Evolutionary conservation across 176 grass and related monocot species (phyloP).

Genomic region (Neostapfia colusana): DNA sequence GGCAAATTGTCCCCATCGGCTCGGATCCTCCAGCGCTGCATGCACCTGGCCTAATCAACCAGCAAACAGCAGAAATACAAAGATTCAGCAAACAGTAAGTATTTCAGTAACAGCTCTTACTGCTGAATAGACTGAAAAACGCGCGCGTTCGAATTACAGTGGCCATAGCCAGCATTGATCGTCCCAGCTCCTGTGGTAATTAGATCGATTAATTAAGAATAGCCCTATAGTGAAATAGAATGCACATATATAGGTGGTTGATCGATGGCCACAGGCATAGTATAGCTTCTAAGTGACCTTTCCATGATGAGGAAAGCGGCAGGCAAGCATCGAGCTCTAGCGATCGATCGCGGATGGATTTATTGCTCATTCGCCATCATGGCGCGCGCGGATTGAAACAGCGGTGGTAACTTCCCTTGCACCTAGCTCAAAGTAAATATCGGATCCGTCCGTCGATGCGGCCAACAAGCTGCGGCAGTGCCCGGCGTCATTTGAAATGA

Average conservation of each 20-base stretch:
- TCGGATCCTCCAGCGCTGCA: too few relatives aligned
- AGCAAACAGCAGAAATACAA: neutral
- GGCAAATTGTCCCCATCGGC: conserved; percentile 43
- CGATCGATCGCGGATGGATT: conserved; percentile 12
- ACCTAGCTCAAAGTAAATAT: conserved; percentile 10
- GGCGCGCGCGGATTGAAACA: neutral
- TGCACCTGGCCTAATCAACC: too few relatives aligned
- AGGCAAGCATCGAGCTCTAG: neutral
- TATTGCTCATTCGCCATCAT: conserved; percentile 47
- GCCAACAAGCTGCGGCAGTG: neutral
- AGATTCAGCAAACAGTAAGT: neutral
- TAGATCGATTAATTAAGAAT: neutral
- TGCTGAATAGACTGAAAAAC: neutral
- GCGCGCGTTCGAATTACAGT: neutral
- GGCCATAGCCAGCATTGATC: neutral
- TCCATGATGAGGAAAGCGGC: conserved; percentile 50
- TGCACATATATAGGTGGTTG: neutral
- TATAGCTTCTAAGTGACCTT: conserved; percentile 40
- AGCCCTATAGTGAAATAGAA: neutral
- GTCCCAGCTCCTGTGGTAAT: neutral
- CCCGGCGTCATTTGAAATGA: neutral
- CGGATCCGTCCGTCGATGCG: neutral
- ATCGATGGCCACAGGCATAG: neutral
- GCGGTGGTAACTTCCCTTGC: conserved; percentile 39
- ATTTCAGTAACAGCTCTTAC: neutral